Evolutionary conservation across 2,329 filamentous ascomycete genomes (phyloP).

Genomic region (Diplodia scrobiculata): DNA sequence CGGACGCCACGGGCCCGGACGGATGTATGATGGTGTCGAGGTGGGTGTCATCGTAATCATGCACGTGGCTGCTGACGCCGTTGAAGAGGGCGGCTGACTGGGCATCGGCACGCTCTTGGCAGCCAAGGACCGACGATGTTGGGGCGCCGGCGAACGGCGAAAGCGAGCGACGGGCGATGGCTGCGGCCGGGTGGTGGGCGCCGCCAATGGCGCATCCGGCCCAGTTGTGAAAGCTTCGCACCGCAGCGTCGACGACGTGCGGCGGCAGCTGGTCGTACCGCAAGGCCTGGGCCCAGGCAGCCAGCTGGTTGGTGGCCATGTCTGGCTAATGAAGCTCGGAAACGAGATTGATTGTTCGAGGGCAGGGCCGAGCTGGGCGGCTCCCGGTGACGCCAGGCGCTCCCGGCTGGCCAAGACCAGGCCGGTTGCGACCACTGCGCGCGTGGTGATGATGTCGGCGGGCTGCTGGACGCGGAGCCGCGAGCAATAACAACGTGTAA

Average conservation of each 20-base stretch:
- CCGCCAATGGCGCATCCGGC: constrained; percentile 58
- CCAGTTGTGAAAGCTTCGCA: constrained; percentile 58
- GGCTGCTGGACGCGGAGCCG: neutral
- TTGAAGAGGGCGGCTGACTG: constrained; percentile 57
- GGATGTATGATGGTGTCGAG: constrained; percentile 60
- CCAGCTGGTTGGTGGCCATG: constrained; percentile 54
- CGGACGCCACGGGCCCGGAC: constrained; percentile 55
- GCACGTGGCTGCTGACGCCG: constrained; percentile 58
- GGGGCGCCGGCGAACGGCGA: constrained; percentile 44
- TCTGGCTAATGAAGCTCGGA: constrained; percentile 14
- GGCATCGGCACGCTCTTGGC: constrained; percentile 44
- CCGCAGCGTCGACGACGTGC: constrained; percentile 49
- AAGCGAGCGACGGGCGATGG: constrained; percentile 43
- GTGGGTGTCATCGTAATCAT: constrained; percentile 62
- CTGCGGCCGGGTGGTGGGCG: constrained; percentile 51
- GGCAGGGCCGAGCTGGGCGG: constrained; percentile 3
- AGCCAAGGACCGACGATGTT: constrained; percentile 45
- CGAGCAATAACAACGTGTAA: neutral
- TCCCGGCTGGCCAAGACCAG: neutral
- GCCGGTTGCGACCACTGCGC: neutral
- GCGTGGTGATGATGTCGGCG: neutral
- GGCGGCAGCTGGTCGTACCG: constrained; percentile 47
- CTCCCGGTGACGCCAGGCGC: constrained; percentile 5
- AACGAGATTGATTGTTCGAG: constrained; percentile 16
- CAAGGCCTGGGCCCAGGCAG: constrained; percentile 52